Conservation (phyloP, 768 basidiomycete genomes). For the Xanthoconium stramineum region DNA sequence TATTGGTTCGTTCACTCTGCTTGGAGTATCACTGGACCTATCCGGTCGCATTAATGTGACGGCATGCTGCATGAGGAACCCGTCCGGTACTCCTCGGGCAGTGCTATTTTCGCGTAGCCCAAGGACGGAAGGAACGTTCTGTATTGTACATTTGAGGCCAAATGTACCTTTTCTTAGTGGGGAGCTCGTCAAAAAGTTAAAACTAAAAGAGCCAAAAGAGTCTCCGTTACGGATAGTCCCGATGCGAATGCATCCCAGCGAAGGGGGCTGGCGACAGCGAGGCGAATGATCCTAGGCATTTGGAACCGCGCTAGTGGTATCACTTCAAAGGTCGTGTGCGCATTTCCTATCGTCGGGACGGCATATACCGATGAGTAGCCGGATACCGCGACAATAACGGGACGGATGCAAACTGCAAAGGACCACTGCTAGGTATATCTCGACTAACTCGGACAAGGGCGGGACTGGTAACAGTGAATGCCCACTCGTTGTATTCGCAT, state of each 20-base stretch:
- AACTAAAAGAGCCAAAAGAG: slow-evolving; percentile 35
- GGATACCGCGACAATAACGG: slow-evolving; percentile 1
- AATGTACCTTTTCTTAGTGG: slow-evolving; percentile 18
- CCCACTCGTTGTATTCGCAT: slow-evolving; percentile 8
- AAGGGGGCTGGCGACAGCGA: slow-evolving; percentile 18
- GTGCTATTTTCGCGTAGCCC: slow-evolving; percentile 24
- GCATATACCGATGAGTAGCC: slow-evolving; percentile 18
- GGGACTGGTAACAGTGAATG: not conserved
- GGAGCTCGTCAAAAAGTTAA: slow-evolving; percentile 31
- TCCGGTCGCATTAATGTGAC: slow-evolving; percentile 20
- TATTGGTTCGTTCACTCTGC: slow-evolving; percentile 20
- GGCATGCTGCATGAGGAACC: slow-evolving; percentile 25
- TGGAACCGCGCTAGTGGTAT: slow-evolving; percentile 7
- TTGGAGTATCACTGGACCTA: slow-evolving; percentile 20
- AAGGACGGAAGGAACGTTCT: slow-evolving; percentile 12
- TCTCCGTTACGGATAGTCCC: slow-evolving; percentile 22
- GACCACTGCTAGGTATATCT: not conserved
- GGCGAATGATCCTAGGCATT: slow-evolving; percentile 18
- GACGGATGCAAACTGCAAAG: slow-evolving; percentile 10
- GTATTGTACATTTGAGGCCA: slow-evolving; percentile 24
- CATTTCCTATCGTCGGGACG: slow-evolving; percentile 22
- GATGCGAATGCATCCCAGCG: slow-evolving; percentile 17
- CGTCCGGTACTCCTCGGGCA: slow-evolving; percentile 32
- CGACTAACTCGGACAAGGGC: not conserved
- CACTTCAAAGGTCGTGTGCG: slow-evolving; percentile 9